Conservation (phyloP, 768 basidiomycete species). For the Termitomyces sp. region DNA sequence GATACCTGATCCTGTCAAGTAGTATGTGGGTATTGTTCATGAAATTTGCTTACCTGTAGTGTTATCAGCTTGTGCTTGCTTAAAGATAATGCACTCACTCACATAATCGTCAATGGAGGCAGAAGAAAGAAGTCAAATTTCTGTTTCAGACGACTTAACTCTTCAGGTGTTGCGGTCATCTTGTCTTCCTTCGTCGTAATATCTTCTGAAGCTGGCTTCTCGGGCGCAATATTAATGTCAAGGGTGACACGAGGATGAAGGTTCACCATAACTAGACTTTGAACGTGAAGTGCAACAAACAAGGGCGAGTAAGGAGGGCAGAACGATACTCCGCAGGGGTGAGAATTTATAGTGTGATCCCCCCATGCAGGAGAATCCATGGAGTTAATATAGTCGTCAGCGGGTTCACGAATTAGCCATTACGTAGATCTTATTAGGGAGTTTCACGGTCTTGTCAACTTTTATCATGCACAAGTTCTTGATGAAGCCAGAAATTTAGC, state of each 20-base stretch:
- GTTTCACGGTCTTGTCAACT: too few relatives aligned
- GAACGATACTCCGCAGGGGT: neutral
- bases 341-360: neutral
- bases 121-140: slow-evolving; percentile 38
- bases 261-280: neutral
- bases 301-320: too few relatives aligned
- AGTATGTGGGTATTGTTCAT: neutral
- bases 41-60: neutral
- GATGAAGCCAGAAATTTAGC: too few relatives aligned
- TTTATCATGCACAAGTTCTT: too few relatives aligned
- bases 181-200: slow-evolving; percentile 3
- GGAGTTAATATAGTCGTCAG: too few relatives aligned
- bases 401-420: too few relatives aligned
- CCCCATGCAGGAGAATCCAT: neutral
- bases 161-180: slow-evolving; percentile 12
- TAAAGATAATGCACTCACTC: neutral
- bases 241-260: neutral
- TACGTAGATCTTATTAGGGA: too few relatives aligned
- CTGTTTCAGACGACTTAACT: slow-evolving; percentile 23
- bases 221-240: slow-evolving; percentile 14
- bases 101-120: slow-evolving; percentile 41
- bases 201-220: slow-evolving; percentile 14
- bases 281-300: neutral
- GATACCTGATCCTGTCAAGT: slow-evolving; percentile 27
- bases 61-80: neutral